Base-by-base conservation (phyloP, 2,329 filamentous ascomycete species). In the Chrysosporium queenslandicum region DNA sequence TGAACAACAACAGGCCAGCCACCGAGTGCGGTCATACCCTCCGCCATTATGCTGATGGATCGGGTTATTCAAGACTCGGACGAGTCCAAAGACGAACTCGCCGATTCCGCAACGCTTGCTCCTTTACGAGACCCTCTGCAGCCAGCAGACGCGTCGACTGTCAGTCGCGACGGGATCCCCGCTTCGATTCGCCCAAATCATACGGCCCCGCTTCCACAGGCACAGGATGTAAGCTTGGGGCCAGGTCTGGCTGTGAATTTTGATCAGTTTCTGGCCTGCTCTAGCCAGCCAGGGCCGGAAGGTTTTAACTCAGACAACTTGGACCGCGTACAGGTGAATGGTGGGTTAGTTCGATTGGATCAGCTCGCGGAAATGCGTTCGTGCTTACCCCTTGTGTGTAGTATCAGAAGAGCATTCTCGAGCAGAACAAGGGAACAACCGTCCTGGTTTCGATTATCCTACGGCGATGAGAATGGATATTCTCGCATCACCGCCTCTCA, bases 41-140 rank as follows among this genome's bases (percentile, higher is more conserved):
- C 11, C 34, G 14, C 3, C 32, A 42, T 34, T 23, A 73, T 73
- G 71, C 55, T 64, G 27, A 59, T 57, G 46, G 59, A 62, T 43
- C 65, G 65, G 45, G 61, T 73, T 14, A 71, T 73, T n/a, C 68
- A 69, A 48, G 71, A 73, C 54, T 73, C 71, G 0, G 71, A 73
- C 25, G 70, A 63, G 23, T 66, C 73, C 36, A 69, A 70, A 9
- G 67, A 69, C 45, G 61, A 64, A 50, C 55, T 67, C n/a, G 50
- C 59, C 23, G 50, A 46, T 25, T 47, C 29, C 23, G 52, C 43
- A 20, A 46, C 54, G 50, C 6, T 42, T 12, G 29, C 8, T 34
- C 29, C 12, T 2, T 8, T 40, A 6, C 30, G 34, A 39, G 21
- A 20, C 16, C 16, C 39, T 11, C 32, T 23, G 7, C 25, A 16